Conservation (phyloP, 306 rosid species). For the Castanopsis chinensis region DNA sequence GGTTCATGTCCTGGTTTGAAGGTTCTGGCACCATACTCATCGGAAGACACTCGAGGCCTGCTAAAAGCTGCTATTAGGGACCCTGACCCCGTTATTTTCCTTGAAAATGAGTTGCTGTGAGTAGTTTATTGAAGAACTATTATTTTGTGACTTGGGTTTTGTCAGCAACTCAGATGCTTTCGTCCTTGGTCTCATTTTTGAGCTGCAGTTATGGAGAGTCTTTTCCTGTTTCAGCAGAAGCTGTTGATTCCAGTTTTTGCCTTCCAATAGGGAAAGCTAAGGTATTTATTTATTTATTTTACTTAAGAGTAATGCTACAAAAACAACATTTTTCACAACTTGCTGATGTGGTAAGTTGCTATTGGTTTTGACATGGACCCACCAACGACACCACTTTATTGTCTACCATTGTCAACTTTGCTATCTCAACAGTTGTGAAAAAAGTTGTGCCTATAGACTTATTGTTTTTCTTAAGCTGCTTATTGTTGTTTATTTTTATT, state of each 20-base stretch:
- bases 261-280: constrained; percentile 97
- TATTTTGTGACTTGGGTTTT: constrained; percentile 4
- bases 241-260: constrained; percentile 91
- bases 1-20: constrained; percentile 86
- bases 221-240: constrained; percentile 95
- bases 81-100: constrained; percentile 98
- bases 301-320: neutral
- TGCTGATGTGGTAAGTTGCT: no score
- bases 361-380: no score
- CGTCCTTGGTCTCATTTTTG: constrained; percentile 2
- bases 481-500: no score
- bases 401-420: no score
- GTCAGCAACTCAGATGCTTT: no score
- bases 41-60: constrained; percentile 98
- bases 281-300: constrained; percentile 42
- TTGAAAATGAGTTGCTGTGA: constrained; percentile 96
- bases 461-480: no score
- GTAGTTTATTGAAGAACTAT: constrained; percentile 26
- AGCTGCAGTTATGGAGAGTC: constrained; percentile 86
- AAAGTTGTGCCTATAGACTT: no score
- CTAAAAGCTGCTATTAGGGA: constrained; percentile 98
- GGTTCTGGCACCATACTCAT: constrained; percentile 87
- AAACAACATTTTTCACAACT: constrained; percentile 12
- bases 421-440: no score
- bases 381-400: no score